Evolutionary conservation across 2,329 filamentous ascomycete genomes (phyloP).

Genomic region (Microcera coccophila): DNA sequence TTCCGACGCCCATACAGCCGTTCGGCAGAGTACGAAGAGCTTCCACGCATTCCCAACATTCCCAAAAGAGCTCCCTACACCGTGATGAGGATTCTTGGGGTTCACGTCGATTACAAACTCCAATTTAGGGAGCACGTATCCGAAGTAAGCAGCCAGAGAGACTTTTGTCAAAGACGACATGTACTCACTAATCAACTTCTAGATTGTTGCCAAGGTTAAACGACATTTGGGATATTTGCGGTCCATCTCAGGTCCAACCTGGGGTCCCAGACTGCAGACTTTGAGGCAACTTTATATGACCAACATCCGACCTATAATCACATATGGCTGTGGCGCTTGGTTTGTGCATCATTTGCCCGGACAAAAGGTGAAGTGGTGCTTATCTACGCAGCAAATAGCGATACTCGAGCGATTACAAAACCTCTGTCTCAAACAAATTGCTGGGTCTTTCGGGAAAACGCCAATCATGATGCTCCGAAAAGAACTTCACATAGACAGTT

Average conservation of each 20-base stretch:
- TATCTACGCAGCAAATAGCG: no score
- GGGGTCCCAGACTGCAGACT: constrained; percentile 2
- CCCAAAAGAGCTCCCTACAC: neutral
- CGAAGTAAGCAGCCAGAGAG: no score
- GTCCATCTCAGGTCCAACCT: constrained; percentile 4
- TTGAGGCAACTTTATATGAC: constrained; percentile 8
- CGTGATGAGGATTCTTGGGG: neutral
- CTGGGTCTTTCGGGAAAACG: constrained; percentile 2
- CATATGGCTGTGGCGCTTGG: constrained; percentile 12
- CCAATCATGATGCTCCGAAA: constrained; percentile 2
- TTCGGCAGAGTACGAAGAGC: neutral
- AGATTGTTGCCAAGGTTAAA: neutral
- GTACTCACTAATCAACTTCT: neutral
- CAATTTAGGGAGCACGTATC: neutral
- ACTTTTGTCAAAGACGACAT: no score
- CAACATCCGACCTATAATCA: constrained; percentile 5
- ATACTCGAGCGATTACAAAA: constrained; percentile 4
- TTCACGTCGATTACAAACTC: neutral
- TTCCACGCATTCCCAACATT: no score
- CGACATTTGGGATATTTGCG: constrained; percentile 2
- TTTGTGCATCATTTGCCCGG: constrained; percentile 1
- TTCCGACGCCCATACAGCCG: neutral
- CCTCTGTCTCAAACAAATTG: constrained; percentile 4
- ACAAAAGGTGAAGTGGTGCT: no score
- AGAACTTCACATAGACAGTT: constrained; percentile 7